Base-by-base conservation (phyloP, 2,329 filamentous ascomycete species). In the Ophiocordyceps polyrhachis-furcata region DNA sequence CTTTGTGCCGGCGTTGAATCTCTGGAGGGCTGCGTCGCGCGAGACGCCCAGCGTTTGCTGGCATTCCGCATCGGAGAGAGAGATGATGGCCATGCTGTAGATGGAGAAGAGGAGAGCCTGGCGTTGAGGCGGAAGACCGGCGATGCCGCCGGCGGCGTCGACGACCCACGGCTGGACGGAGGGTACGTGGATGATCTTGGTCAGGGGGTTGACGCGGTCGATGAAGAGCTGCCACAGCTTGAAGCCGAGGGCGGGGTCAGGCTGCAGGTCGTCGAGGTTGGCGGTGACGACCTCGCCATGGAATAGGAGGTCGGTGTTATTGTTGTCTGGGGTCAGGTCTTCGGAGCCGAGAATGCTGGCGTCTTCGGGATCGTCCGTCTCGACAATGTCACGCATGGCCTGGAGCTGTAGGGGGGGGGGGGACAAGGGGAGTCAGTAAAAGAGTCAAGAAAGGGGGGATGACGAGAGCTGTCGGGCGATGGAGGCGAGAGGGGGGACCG, bases 151-250 rank as follows among this genome's bases (percentile, higher is more conserved):
- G 1, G 70, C 72, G 2, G 79, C 78, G 47, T 82, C 73, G 35
- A 81, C 68, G 8, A 87, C 64, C 41, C 73, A 70, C 2, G 72
- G 70, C 53, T 86, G 78, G 4, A 85, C 59, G 0, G 77, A 77
- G 0, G 83, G 82, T 1, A 80, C 71, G 55, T 89, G 83, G 21
- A 85, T 76, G 41, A 75, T 62, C 56, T 87, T 88, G 51, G 76
- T 74, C 41, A 86, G 58, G 0, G 83, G 82, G 52, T 88, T 82
- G 45, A 88, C 76, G 48, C 83, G 78, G 43, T 84, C 76, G 6
- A 86, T 63, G 50, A 80, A 87, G 9, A 76, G 66, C 56, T 86
- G 79, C 83, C 83, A 89, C 5, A 89, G 67, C 43, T 71, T 70
- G 53, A 83, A 78, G 23, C 83, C 73, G 31, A 83, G 75, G 13